Percentiles rank a stretch among this genome's conserved stretches.
These are phyloP conservation scores for Phycomyces nitens DNA, from an alignment of 192 early-diverging fungal genomes.

Conservation along the genomic window DNA sequence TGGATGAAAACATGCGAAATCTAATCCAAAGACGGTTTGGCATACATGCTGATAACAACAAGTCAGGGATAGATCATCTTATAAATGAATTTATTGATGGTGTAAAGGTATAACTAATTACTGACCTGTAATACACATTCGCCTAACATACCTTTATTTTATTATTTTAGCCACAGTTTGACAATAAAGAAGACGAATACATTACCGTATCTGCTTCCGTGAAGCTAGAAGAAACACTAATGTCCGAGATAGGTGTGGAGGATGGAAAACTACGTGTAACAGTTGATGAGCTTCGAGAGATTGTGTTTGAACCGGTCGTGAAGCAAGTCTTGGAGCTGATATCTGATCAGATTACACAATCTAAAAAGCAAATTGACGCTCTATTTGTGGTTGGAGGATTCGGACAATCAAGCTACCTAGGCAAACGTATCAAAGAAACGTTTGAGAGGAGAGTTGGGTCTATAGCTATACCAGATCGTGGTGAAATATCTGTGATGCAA, in stretches of 20 bases:
- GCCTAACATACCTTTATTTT: background rate
- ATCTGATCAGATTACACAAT: conserved; percentile 30
- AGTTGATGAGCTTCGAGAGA: conserved; percentile 38
- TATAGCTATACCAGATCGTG: conserved; percentile 39
- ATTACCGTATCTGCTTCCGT: conserved; percentile 39
- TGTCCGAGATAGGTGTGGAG: conserved; percentile 33
- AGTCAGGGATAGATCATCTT: background rate
- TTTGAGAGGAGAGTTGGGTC: conserved; percentile 29
- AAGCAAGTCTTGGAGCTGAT: conserved; percentile 38
- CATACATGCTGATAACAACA: conserved; percentile 5
- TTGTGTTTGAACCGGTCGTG: conserved; percentile 47
- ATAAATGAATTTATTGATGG: conserved; percentile 43
- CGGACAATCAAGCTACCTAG: conserved; percentile 40
- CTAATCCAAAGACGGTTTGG: conserved; percentile 39
- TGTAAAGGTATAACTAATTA: conserved; percentile 32
- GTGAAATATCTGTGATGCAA: conserved; percentile 46
- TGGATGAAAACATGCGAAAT: conserved; percentile 41
- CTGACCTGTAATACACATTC: background rate
- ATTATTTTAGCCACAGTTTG: conserved; percentile 38
- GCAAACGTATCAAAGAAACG: conserved; percentile 26
- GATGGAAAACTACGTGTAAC: conserved; percentile 38
- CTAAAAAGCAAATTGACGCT: conserved; percentile 21
- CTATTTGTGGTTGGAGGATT: conserved; percentile 49
- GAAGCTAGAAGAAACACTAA: conserved; percentile 27
- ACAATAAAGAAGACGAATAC: conserved; percentile 45